A percentile compares a stretch with the other conserved stretches of the same genome.
Conservation (phyloP, 495 filamentous ascomycete genomes). For the Friedmanniomyces endolithicus region DNA sequence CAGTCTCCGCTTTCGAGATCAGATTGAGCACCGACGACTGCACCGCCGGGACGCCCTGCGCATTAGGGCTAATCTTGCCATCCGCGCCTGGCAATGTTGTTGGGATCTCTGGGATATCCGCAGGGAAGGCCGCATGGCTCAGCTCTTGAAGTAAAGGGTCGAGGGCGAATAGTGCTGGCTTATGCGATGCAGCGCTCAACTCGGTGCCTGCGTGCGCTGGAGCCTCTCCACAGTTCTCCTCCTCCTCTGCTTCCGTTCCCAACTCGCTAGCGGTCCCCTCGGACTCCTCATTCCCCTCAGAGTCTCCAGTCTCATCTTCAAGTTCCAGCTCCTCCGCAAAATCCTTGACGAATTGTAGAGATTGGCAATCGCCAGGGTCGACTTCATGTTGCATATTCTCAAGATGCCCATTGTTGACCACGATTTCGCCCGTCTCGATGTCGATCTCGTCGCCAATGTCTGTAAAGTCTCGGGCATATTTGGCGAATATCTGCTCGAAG, state of each 20-base stretch:
- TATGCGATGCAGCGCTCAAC: neutral
- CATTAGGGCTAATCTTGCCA: no score
- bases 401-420: conserved; percentile 81
- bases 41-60: neutral
- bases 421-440: conserved; percentile 59
- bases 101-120: neutral
- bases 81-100: no score
- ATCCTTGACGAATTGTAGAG: conserved; percentile 17
- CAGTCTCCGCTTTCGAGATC: neutral
- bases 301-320: conserved; percentile 9
- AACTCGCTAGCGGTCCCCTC: neutral
- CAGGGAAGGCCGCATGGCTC: neutral
- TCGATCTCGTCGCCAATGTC: conserved; percentile 75
- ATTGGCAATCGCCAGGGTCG: conserved; percentile 13
- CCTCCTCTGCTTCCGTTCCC: neutral
- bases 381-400: conserved; percentile 20
- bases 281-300: neutral
- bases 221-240: neutral
- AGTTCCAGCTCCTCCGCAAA: conserved; percentile 14
- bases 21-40: conserved; percentile 5
- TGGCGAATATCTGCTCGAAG: conserved; percentile 78
- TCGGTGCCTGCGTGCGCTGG: no score
- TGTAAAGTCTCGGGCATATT: conserved; percentile 72
- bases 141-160: neutral
- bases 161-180: neutral